Evolutionary conservation across 1,284 basidiomycete genomes (phyloP), one percentile per base, ranked within the genome.

Genomic region (Sanghuangporus weigelae): DNA sequence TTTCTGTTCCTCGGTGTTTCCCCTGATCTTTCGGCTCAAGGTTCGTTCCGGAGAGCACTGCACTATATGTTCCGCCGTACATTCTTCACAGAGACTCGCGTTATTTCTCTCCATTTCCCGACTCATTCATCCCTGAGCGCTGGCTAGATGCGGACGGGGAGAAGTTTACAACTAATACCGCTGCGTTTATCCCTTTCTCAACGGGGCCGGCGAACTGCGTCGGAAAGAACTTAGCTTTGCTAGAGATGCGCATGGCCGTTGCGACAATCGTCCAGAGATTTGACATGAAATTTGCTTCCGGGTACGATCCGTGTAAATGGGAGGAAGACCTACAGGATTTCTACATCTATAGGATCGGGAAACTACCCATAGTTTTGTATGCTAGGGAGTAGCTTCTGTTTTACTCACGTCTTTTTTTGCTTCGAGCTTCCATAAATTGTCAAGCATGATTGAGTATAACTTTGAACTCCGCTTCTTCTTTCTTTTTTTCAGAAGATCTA

Each of bases 1-100:
- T 35, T 7, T 10, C 12, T 21, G 26, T 35, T 10, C 16, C 21
- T 8, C 8, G 12, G 14, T 26, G 23, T 2, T 16, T 19, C 14
- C 16, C 44, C 7, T 60, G 11, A 21, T 16, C 16, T 51, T 11
- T 35, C 10, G 16, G 10, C 3, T 8, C 12, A 26, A 84, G 81
- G 54, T 79, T 77, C 62, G 71, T 85, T 2, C 80, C 82, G 1
- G 80, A 81, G 68, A 78, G 78, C 38, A 83, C 81, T 1, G 76
- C 74, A 49, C 73, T 81, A 11, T 79, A 76, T 60, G 71, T 83
- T 44, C 79, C 81, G 40, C 73, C 73, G 11, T 83, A 84, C 68
- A 76, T 75, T 35, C 69, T 84, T 8, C 83, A 84, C 53, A 72
- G 76, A 35, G 72, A 75, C 60, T 70, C 75, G 11, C 71, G 73